Base-by-base conservation (phyloP, 2,329 filamentous ascomycete genomes). In the Sclerotinia minor region DNA sequence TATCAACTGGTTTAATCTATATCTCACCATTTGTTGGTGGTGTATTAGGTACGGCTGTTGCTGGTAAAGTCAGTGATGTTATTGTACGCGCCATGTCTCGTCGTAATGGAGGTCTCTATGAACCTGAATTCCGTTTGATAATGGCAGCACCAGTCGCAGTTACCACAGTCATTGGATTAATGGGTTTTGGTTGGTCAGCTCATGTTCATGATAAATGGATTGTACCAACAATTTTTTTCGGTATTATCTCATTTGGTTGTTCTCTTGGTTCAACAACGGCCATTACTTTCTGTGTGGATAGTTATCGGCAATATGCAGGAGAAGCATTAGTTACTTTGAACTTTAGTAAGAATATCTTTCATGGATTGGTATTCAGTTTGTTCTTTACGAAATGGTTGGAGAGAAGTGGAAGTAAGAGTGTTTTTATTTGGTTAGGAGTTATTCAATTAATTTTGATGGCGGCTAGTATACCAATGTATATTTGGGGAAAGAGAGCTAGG, bases 121-220 rank as follows among this genome's bases (percentile, higher is more conserved):
- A 98, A 78, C 94, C 94, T 0, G 94, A 98, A 78, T 98, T 96
- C 76, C 87, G 94, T 8, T 85, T 97, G 0, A 85, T 96, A 54
- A 97, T 98, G 94, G 92, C 88, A 0, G 79, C 89, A 3, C 94
- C 94, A 0, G 89, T 97, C 44, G 82, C 89, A 0, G 75, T 97
- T 65, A 87, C 88, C 4, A 97, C 94, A 0, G 87, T 89, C 1
- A 87, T 94, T 44, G 95, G 95, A 0, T 84, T 98, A 21, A 96
- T 97, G 88, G 94, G 93, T 2, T 98, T 95, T 75, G 94, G 94
- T n/a, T 98, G 94, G 95, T 93, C 90, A 13, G 92, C 90, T 0
- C 79, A 92, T 70, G 84, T 89, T 67, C 83, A 83, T 32, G 87
- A 97, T 74, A 82, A 84, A 29, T 98, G 92, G 91, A 96, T 97